Base-by-base conservation (phyloP, 2,329 filamentous ascomycete genomes). In the Diplodia corticola region DNA sequence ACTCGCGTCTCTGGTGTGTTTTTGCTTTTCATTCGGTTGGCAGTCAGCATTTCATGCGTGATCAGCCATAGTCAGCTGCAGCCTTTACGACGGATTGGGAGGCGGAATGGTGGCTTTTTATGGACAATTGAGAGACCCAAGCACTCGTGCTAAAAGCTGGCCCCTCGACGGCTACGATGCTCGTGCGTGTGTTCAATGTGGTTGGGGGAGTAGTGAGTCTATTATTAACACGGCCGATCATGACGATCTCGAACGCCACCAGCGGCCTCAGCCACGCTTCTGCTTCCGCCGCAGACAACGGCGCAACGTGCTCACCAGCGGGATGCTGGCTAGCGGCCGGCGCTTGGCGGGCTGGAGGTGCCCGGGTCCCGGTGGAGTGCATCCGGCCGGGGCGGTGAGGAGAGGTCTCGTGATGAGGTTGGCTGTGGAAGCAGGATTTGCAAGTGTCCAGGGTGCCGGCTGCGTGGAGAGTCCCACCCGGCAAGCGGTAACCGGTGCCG, bases 261-360 rank as follows among this genome's bases (percentile, higher is more conserved):
- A 55, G 40, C 37, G 53, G 35, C 54, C 64, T 28, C 55, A 48
- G 40, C 40, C 40, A 44, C 40, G 2, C 28, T 3, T 28, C 54
- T 46, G 55, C 55, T 46, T 33, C 51, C 48, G 57, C 57, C 26
- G 65, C 60, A 48, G 65, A 28, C 49, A 48, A 55, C 59, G 57
- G 50, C 57, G 24, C 44, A 35, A 48, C 51, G 57, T 59, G 64
- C 44, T 33, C 28, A 33, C 5, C 22, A 40, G 44, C 64, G 64
- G 46, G 57, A 50, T 37, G 49, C 40, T 53, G 60, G 64, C 44
- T 67, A 64, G 65, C 57, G 51, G 64, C 65, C 48, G 55, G 55
- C 30, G 33, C 28, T 35, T 55, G 20, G 51, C 51, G 10, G 51
- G 50, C 35, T n/a, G 9, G 30, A 35, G 28, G n/a, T 44, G 35